Base-by-base conservation (phyloP, 305 asterid genomes). In the Plantago lanceolata region DNA sequence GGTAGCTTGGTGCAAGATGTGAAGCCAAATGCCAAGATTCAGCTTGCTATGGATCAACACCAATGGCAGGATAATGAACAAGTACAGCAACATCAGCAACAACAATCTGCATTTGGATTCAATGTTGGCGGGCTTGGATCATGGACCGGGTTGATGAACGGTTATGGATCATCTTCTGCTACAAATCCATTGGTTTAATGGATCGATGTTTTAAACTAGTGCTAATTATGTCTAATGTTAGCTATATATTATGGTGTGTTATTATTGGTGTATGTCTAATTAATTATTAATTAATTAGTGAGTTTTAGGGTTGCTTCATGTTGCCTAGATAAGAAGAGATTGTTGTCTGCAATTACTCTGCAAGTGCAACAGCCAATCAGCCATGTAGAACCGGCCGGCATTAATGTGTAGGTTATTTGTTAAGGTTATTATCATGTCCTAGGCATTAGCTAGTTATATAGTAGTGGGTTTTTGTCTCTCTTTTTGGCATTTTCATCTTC, bases 141-240 rank as follows among this genome's bases (percentile, higher is more conserved):
- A 11, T 91, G 97, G 96, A 73, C 85, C 37, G 95, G 96, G 56
- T 77, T 88, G 80, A 85, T 85, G 89, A 82, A 81, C 52, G 89
- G 88, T 1, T 90, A 85, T 61, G 96, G 95, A 64, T 74, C 96
- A 64, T 73, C 96, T 43, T 82, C 96, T 9, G 63, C 97, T 2
- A 66, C 92, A 19, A 82, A 88, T 52, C 88, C 89, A 0, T 77
- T 88, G 75, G 86, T 81, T 66, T 81, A 61, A 21, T 24, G 50
- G n/a, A n/a, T n/a, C n/a, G n/a, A n/a, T n/a, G n/a, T 16, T 4
- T 9, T 19, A 35, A 7, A 19, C 37, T 28, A 37, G 12, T 29
- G 48, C 11, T 35, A 40, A 61, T 58, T 19, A 50, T 4, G 33
- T 54, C 3, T 12, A 52, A 35, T 61, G 49, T 62, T 67, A 62